Conservation (phyloP, 345 rosid genomes). For the Microthlaspi erraticum region DNA sequence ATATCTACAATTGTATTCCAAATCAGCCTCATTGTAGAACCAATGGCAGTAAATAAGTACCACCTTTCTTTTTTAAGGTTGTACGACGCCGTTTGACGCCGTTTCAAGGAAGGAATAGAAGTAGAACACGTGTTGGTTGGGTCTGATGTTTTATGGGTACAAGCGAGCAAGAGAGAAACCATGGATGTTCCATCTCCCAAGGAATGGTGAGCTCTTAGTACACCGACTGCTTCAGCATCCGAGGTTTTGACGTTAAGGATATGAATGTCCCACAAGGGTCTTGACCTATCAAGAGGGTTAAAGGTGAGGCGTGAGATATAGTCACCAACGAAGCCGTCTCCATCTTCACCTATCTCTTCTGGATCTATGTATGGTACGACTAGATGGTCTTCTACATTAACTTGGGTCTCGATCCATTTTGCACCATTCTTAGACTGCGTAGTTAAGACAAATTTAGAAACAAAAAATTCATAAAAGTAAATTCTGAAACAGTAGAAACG, state of each 20-base stretch:
- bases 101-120: constrained; percentile 49
- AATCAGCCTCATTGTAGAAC: constrained; percentile 45
- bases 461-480: neutral
- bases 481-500: neutral
- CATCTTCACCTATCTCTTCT: constrained; percentile 45
- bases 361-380: constrained; percentile 54
- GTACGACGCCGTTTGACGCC: constrained; percentile 5
- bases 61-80: neutral
- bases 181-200: constrained; percentile 67
- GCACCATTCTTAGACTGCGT: constrained; percentile 36
- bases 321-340: constrained; percentile 65
- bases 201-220: constrained; percentile 63
- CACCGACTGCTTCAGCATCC: constrained; percentile 60
- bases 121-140: constrained; percentile 60
- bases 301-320: constrained; percentile 63
- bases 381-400: constrained; percentile 68
- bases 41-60: constrained; percentile 39
- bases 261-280: constrained; percentile 87
- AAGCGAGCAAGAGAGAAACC: constrained; percentile 59
- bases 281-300: constrained; percentile 58
- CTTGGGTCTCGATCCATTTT: constrained; percentile 61
- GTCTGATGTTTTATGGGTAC: constrained; percentile 60
- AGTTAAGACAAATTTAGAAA: neutral
- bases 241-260: constrained; percentile 69
- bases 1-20: constrained; percentile 64